Percentiles rank a stretch among this genome's conserved stretches.
These are phyloP conservation scores for Fusarium dlaminii DNA, from an alignment of 2,329 filamentous ascomycete species.

Conservation along the genomic window DNA sequence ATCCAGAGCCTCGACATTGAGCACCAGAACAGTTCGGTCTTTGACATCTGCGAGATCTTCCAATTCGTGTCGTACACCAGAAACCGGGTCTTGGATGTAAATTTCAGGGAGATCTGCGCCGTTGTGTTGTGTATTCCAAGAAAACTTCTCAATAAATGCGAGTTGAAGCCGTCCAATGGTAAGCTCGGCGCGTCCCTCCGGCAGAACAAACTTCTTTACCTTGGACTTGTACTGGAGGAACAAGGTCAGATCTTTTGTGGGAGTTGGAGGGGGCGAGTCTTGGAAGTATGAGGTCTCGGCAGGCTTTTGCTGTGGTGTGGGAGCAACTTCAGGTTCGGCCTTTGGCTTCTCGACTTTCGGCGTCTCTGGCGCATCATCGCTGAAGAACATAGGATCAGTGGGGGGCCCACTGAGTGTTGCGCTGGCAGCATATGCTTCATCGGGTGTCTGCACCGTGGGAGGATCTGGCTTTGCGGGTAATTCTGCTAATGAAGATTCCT, in stretches of 20 bases:
- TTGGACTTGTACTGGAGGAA: slow-evolving; percentile 97
- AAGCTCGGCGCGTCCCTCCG: slow-evolving; percentile 84
- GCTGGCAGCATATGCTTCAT: slow-evolving; percentile 69
- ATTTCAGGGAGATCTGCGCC: slow-evolving; percentile 94
- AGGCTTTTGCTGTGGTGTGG: slow-evolving; percentile 55
- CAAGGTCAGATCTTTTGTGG: slow-evolving; percentile 87
- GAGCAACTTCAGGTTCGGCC: slow-evolving; percentile 35
- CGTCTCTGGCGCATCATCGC: slow-evolving; percentile 27
- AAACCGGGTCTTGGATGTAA: slow-evolving; percentile 95
- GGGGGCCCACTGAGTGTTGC: slow-evolving; percentile 69
- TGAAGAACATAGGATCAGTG: slow-evolving; percentile 54
- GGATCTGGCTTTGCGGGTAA: slow-evolving; percentile 36
- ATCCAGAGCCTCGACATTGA: slow-evolving; percentile 92
- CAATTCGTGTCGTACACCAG: slow-evolving; percentile 94
- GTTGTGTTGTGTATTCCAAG: slow-evolving; percentile 97
- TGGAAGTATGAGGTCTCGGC: slow-evolving; percentile 61
- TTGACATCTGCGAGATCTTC: slow-evolving; percentile 95
- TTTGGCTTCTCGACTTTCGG: slow-evolving; percentile 34
- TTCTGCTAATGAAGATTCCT: slow-evolving; percentile 57
- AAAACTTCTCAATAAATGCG: slow-evolving; percentile 98
- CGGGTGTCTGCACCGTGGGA: slow-evolving; percentile 66
- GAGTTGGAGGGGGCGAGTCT: slow-evolving; percentile 69
- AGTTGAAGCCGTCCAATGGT: slow-evolving; percentile 90
- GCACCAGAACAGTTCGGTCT: slow-evolving; percentile 91
- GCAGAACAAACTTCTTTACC: slow-evolving; percentile 93